Percentiles rank a stretch among this genome's conserved stretches.
phyloP scores from a whole-genome alignment of 1,139 yeast genomes.

The Kurtzmaniella quercitrusa region DNA sequence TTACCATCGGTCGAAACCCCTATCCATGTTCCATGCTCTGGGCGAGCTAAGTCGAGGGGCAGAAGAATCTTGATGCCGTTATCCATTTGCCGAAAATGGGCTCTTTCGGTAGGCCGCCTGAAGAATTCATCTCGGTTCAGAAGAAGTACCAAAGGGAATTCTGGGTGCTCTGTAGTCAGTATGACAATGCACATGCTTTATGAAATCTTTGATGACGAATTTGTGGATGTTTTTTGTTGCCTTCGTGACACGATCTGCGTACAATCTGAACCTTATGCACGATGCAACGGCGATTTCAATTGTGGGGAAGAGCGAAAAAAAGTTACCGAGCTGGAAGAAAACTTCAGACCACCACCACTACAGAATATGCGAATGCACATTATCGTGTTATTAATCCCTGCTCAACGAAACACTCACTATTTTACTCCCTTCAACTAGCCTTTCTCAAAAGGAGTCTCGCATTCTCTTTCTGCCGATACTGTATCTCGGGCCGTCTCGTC shows the following conservation, averaged over 20 bases:
- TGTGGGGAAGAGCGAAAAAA: background rate
- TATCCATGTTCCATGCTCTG: slow-evolving; percentile 89
- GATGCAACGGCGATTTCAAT: background rate
- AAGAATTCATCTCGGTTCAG: slow-evolving; percentile 88
- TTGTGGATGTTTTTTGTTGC: background rate
- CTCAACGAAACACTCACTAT: too few relatives aligned
- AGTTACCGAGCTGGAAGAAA: too few relatives aligned
- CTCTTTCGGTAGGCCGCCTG: slow-evolving; percentile 65
- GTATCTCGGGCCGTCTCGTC: background rate
- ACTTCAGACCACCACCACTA: too few relatives aligned
- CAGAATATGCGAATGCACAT: too few relatives aligned
- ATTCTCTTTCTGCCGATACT: background rate
- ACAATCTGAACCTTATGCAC: background rate
- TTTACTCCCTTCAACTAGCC: background rate
- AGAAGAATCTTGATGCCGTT: slow-evolving; percentile 43
- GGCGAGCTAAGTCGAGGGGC: slow-evolving; percentile 73
- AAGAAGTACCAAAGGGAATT: slow-evolving; percentile 64
- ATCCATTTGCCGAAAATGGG: slow-evolving; percentile 44
- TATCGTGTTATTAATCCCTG: too few relatives aligned
- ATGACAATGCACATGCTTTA: slow-evolving; percentile 59
- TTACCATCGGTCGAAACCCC: slow-evolving; percentile 65
- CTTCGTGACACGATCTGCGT: background rate
- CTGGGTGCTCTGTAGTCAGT: slow-evolving; percentile 58
- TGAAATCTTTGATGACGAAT: background rate
- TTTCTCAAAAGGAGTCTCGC: background rate